Base-by-base conservation (phyloP, 1,284 basidiomycete genomes). In the Papiliotrema fonsecae region DNA sequence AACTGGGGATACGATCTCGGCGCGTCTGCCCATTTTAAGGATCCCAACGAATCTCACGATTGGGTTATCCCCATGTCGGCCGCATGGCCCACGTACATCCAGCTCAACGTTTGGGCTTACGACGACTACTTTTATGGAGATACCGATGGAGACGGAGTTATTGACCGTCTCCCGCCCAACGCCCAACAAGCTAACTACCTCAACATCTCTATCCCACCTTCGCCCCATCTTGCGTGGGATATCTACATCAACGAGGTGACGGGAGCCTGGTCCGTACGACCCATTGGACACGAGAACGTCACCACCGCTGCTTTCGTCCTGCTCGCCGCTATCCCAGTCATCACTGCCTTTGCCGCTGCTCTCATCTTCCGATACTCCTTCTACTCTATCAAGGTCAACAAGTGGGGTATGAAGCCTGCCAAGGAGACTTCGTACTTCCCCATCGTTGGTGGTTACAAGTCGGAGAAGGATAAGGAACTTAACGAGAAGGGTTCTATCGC, bases 341-440 rank as follows among this genome's bases (percentile, higher is more conserved):
- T 92, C 70, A 92, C 90, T 19, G 90, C 83, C 54, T 79, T 82
- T 14, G 77, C 87, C 46, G 88, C 90, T 4, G 88, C 89, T 30
- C 69, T 84, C 47, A 74, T 89, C 73, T 94, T 94, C 81, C 87
- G 90, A 81, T 90, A 87, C 84, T 85, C 86, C 11, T 94, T 94
- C 80, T 94, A 94, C 67, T 87, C 88, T 21, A 93, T 94, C 77
- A 89, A 82, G 70, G 85, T 90, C 77, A 94, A 94, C 76, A 85
- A 85, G 71, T 93, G 84, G 76, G 89, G 89, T 76, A 81, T 85
- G 59, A 83, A 87, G 74, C 79, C 82, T 3, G 48, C 51, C 49
- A 75, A 74, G 60, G 73, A 70, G 47, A 66, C 67, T 27, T 70
- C 65, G 30, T 76, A 75, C 61, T 72, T 75, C 66, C 70, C 72